phyloP scores from a whole-genome alignment of 106 monocot genomes.

The Dendrobium nobile region DNA sequence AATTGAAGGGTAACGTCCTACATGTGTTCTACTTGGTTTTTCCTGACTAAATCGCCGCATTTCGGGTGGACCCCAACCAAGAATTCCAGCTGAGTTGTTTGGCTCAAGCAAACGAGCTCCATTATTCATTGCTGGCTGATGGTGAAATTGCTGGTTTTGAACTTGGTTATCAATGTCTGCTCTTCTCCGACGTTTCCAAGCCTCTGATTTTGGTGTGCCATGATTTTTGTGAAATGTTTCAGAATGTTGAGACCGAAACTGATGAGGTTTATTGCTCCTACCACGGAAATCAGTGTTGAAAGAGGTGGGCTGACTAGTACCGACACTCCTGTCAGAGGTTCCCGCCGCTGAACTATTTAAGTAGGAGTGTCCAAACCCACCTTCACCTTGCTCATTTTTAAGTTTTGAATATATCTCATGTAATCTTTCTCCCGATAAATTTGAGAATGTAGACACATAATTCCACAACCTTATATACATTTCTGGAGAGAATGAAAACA shows the following conservation, averaged over 20 bases:
- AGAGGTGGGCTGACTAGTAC: constrained; percentile 18
- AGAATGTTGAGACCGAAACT: constrained; percentile 21
- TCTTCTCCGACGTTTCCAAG: constrained; percentile 95
- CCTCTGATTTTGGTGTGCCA: constrained; percentile 47
- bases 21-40: constrained; percentile 43
- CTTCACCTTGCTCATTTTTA: constrained; percentile 62
- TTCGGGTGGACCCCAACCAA: constrained; percentile 72
- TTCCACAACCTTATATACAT: constrained; percentile 94
- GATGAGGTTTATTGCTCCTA: constrained; percentile 43
- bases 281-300: constrained; percentile 25
- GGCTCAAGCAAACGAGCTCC: constrained; percentile 37
- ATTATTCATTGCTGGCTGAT: constrained; percentile 28
- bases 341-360: constrained; percentile 27
- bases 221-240: constrained; percentile 41
- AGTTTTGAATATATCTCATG: constrained; percentile 86
- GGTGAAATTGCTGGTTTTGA: constrained; percentile 20
- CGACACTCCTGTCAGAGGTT: constrained; percentile 23
- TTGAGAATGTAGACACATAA: constrained; percentile 88
- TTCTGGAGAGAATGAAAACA: constrained; percentile 27
- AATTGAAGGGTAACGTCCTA: constrained; percentile 31
- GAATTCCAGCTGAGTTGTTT: constrained; percentile 72
- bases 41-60: constrained; percentile 50
- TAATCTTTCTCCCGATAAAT: constrained; percentile 76
- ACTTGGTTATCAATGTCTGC: constrained; percentile 25
- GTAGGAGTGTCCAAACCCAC: constrained; percentile 52